Evolutionary conservation across 148 eudicot species (phyloP), one percentile per base, ranked within the genome.

Genomic region (Polygonum maritimum): DNA sequence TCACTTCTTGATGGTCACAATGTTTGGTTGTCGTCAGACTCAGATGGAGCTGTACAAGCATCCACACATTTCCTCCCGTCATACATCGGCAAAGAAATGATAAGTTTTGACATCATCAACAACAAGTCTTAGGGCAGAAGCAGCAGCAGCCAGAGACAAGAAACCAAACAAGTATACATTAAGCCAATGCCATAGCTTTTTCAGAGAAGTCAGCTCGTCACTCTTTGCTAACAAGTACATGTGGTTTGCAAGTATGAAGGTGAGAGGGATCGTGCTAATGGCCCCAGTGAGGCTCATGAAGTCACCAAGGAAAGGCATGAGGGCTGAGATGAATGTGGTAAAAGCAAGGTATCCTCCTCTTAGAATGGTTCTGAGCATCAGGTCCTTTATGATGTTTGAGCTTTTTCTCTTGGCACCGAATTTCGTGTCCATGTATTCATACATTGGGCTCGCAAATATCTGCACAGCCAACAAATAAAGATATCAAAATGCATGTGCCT

Each of bases 371-470:
- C 99, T 78, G 78, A 84, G 87, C 0, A 88, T 81, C 79, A 92
- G 71, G 85, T 91, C 89, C 19, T 79, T 80, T 2, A 81, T 31
- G 14, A 86, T 77, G 69, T 86, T 76, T 71, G 99, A 82, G 55
- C 86, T 87, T 44, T 44, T 44, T 79, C 99, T 98, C 81, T 85
- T 87, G 57, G 92, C 84, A 19, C 87, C 87, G 48, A 76, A 88
- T 71, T 84, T 92, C 3, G 99, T 96, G 78, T 96, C 99, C 80
- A 96, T 39, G 80, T 84, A 92, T 89, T 96, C 99, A 52, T 96
- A 92, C 89, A 88, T 89, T n/a, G 99, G 99, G 76, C 97, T 91
- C 2, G 99, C 99, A 78, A 96, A 96, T 76, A 96, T 96, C 99
- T 96, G 87, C 58, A 73, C 22, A 39, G 21, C 18, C 11, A 8